phyloP scores from a whole-genome alignment of 208 protist genomes.

The Trypanosoma lewisi region DNA sequence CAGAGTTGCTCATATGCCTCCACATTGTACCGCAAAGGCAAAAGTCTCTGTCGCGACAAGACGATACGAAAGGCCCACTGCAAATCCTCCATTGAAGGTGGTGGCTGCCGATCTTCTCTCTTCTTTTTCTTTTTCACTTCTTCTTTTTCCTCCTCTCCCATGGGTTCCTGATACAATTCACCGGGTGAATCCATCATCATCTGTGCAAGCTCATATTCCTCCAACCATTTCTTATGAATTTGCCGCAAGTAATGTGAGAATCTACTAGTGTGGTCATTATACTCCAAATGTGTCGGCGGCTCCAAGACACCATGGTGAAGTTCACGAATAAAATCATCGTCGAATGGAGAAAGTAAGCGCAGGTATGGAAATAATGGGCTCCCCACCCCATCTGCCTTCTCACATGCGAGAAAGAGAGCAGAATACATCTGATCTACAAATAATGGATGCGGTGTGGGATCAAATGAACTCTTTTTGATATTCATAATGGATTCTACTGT shows the following conservation, averaged over 20 bases:
- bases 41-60: conserved; percentile 48
- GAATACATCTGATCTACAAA: conserved; percentile 70
- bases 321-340: conserved; percentile 59
- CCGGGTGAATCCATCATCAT: too few species aligned
- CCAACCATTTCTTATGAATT: conserved; percentile 49
- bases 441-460: conserved; percentile 51
- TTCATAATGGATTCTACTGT: conserved; percentile 27
- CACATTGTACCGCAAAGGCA: conserved; percentile 29
- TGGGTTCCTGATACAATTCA: too few species aligned
- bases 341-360: conserved; percentile 36
- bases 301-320: conserved; percentile 62
- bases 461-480: conserved; percentile 38
- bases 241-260: conserved; percentile 52
- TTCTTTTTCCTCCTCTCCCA: neutral
- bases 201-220: conserved; percentile 20
- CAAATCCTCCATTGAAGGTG: conserved; percentile 53
- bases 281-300: conserved; percentile 52
- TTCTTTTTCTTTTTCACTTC: neutral
- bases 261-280: conserved; percentile 48
- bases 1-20: conserved; percentile 22
- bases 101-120: neutral
- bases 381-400: conserved; percentile 34
- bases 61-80: conserved; percentile 61
- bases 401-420: conserved; percentile 57
- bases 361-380: conserved; percentile 58